Base-by-base conservation (phyloP, 2,329 filamentous ascomycete genomes). In the Botryotinia calthae region DNA sequence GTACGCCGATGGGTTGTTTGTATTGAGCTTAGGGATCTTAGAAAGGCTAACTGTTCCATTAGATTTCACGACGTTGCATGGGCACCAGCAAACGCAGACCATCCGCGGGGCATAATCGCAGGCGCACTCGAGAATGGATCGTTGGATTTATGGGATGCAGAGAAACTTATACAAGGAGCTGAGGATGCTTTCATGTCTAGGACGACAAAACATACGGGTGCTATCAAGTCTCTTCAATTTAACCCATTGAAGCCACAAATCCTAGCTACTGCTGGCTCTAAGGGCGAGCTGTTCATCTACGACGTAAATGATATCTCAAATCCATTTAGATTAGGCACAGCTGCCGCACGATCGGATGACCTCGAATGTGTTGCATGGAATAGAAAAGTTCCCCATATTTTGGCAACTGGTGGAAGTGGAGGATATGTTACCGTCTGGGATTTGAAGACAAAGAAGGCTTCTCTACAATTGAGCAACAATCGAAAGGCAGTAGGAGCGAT, bases 351-450 rank as follows among this genome's bases (percentile, higher is more conserved):
- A 80, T 93, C 94, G 56, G 95, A 98, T 79, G 96, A 99, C 79
- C 93, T 98, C 76, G 96, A 98, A 80, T 97, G 95, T 77, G 86
- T 99, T 74, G 95, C 97, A 78, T 99, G 97, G 97, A 99, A 99
- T 84, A 95, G 94, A 81, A 98, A 97, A 84, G 95, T 98, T 59
- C 90, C 95, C 22, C 95, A 99, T 81, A 99, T 99, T 81, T 85
- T 99, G 77, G 96, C 95, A 28, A 98, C 95, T 16, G 96, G 96
- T 77, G 95, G 95, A 81, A 92, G 90, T 75, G 95, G 94, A 67
- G 96, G 96, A 7, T 97, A 98, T 80, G 95, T 98, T 51, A 98
- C 96, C 2, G 95, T 99, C 28, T 99, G 96, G 96, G 96, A 99
- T 84, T 87, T 98, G 76, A 98, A 97, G 86, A 94, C 93, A 20